Evolutionary conservation across 2,329 filamentous ascomycete genomes (phyloP).

Genomic region (Microcera coccophila): DNA sequence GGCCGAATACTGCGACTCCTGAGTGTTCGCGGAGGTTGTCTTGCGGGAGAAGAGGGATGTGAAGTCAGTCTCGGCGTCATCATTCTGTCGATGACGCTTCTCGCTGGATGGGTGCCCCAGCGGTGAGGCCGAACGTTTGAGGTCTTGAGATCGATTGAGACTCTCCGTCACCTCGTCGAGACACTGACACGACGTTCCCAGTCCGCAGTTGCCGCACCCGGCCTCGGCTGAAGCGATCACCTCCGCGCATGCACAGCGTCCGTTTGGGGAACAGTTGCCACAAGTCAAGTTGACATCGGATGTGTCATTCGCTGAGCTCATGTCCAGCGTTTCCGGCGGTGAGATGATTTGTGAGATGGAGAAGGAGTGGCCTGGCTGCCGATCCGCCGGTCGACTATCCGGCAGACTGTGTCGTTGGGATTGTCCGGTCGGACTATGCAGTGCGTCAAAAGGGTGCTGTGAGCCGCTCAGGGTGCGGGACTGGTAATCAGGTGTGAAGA

Average conservation of each 20-base stretch:
- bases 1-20: conserved; percentile 21
- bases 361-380: conserved; percentile 40
- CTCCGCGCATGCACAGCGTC: conserved; percentile 55
- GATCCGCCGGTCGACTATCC: conserved; percentile 23
- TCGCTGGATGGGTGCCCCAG: conserved; percentile 41
- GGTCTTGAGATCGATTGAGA: conserved; percentile 30
- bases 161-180: conserved; percentile 57
- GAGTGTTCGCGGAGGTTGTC: conserved; percentile 24
- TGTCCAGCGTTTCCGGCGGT: conserved; percentile 43
- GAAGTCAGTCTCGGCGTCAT: conserved; percentile 70
- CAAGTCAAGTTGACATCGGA: conserved; percentile 45
- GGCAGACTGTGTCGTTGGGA: conserved; percentile 27
- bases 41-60: conserved; percentile 60
- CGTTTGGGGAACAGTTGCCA: conserved; percentile 52
- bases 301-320: conserved; percentile 26
- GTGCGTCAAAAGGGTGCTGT: conserved; percentile 25
- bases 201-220: conserved; percentile 64
- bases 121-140: conserved; percentile 51
- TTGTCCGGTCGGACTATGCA: conserved; percentile 27
- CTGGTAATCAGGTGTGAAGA: conserved; percentile 25
- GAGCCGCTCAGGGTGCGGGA: conserved; percentile 25
- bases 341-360: conserved; percentile 57
- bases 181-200: conserved; percentile 61
- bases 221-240: conserved; percentile 50
- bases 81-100: conserved; percentile 54